These are phyloP conservation scores for Funneliformis geosporum DNA, from an alignment of 192 early-diverging fungal genomes.

Conservation along the genomic window DNA sequence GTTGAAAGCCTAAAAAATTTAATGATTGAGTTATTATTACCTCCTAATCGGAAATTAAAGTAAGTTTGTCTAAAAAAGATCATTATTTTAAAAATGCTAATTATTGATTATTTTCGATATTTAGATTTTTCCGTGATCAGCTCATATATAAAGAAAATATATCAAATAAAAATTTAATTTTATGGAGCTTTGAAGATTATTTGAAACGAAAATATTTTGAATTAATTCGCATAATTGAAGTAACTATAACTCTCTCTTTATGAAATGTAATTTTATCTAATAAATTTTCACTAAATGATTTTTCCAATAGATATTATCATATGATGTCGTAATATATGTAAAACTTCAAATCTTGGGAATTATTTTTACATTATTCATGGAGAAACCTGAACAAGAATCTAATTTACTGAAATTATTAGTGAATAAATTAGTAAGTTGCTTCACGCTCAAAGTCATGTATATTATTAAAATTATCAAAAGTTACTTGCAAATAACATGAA, in stretches of 20 bases:
- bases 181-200: conserved; percentile 94
- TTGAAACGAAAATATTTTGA: conserved; percentile 92
- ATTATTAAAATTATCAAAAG: neutral
- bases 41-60: conserved; percentile 87
- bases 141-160: conserved; percentile 63
- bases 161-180: conserved; percentile 71
- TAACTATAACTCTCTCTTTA: conserved; percentile 33
- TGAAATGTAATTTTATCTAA: neutral
- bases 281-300: neutral
- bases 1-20: conserved; percentile 90
- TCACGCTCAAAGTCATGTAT: neutral
- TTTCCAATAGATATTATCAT: conserved; percentile 62
- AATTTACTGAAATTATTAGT: conserved; percentile 89
- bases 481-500: neutral
- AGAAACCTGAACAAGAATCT: conserved; percentile 96
- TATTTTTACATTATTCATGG: conserved; percentile 74
- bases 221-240: conserved; percentile 86
- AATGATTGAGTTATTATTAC: conserved; percentile 75
- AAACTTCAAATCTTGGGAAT: conserved; percentile 77
- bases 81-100: neutral
- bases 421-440: conserved; percentile 72
- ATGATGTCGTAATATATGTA: conserved; percentile 85
- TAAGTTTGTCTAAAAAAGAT: conserved; percentile 15
- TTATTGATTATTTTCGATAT: neutral
- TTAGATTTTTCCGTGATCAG: conserved; percentile 88